phyloP scores from a whole-genome alignment of 139 green algal species.

The Penium margaritaceum region DNA sequence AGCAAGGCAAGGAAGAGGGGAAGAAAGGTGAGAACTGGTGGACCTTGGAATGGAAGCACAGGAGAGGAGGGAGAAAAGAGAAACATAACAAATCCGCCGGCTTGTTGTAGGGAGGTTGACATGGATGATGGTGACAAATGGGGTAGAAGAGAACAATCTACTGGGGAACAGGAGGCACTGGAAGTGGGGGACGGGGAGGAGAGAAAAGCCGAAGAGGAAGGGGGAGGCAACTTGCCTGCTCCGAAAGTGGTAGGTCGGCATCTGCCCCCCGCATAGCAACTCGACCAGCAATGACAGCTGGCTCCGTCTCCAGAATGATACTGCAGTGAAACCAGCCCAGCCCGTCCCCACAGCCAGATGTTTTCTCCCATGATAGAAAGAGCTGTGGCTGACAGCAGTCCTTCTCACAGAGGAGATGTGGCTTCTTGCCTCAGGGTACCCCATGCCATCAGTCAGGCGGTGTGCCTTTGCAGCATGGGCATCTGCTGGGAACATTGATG shows the following conservation, averaged over 20 bases:
- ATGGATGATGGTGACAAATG: not conserved
- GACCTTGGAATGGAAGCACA: not conserved
- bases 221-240: slow-evolving; percentile 53
- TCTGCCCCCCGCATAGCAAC: slow-evolving; percentile 87
- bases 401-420: too few species aligned
- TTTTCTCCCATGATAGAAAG: too few species aligned
- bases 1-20: too few species aligned
- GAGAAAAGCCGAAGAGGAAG: not conserved
- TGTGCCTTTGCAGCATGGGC: too few species aligned
- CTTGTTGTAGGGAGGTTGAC: not conserved
- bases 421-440: too few species aligned
- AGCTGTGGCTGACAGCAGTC: too few species aligned
- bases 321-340: too few species aligned
- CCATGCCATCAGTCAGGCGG: too few species aligned
- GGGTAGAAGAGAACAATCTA: not conserved
- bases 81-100: not conserved
- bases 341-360: too few species aligned
- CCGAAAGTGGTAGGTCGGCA: slow-evolving; percentile 65
- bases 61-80: not conserved
- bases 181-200: not conserved
- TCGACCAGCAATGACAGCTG: slow-evolving; percentile 72
- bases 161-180: not conserved
- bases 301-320: slow-evolving; percentile 91
- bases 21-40: too few species aligned
- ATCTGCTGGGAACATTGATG: too few species aligned